These are phyloP conservation scores for Rhizopogon salebrosus DNA, from an alignment of 768 basidiomycete genomes.

Conservation along the genomic window DNA sequence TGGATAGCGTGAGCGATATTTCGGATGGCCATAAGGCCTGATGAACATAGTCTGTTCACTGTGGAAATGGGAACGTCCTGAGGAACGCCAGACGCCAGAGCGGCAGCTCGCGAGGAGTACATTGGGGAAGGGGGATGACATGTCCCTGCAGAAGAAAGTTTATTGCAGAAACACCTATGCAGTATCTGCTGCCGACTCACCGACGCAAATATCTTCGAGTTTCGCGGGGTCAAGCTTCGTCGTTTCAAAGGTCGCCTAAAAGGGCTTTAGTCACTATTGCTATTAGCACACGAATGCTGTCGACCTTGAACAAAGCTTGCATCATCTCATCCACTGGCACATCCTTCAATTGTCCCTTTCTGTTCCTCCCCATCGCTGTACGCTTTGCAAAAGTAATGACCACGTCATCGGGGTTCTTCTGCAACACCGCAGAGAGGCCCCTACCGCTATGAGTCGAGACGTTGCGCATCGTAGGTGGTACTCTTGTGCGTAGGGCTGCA, in stretches of 20 bases:
- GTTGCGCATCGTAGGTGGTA: constrained; percentile 13
- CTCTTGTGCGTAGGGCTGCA: constrained; percentile 10
- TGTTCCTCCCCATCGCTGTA: constrained; percentile 82
- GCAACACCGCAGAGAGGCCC: constrained; percentile 50
- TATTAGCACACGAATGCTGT: not conserved
- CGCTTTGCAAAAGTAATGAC: constrained; percentile 88
- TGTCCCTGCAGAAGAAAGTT: constrained; percentile 43
- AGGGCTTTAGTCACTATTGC: not conserved
- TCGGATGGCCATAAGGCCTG: constrained; percentile 91
- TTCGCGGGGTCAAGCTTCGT: constrained; percentile 63
- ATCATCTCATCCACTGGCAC: constrained; percentile 83
- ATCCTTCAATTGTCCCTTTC: constrained; percentile 92
- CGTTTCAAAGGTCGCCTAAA: constrained; percentile 60
- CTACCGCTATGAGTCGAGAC: constrained; percentile 29
- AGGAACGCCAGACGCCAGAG: constrained; percentile 86
- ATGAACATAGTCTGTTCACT: constrained; percentile 91
- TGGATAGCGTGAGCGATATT: constrained; percentile 85
- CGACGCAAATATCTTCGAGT: constrained; percentile 83
- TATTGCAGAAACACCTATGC: not conserved
- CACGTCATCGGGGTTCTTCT: constrained; percentile 77
- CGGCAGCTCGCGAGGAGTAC: constrained; percentile 82
- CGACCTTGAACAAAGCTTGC: constrained; percentile 73
- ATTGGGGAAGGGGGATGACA: constrained; percentile 81
- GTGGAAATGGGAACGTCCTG: constrained; percentile 82
- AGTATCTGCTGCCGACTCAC: constrained; percentile 31